These are phyloP conservation scores for Erodium trifolium DNA, from an alignment of 441 rosid genomes.

Conservation along the genomic window DNA sequence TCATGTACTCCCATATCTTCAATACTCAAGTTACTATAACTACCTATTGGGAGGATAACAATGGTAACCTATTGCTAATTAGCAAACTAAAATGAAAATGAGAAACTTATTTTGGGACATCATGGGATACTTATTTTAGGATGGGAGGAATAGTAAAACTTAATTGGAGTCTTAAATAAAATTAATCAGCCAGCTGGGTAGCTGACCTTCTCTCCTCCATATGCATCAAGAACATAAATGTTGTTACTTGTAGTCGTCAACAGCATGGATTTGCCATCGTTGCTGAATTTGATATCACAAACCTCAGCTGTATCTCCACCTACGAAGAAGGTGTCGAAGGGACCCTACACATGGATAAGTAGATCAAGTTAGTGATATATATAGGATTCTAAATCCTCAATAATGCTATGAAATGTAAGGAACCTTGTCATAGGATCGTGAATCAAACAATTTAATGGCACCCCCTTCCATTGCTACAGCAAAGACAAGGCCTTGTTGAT, in stretches of 20 bases:
- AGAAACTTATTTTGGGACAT: too few relatives aligned
- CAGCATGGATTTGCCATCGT: conserved; percentile 88
- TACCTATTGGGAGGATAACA: too few relatives aligned
- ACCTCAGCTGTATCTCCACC: conserved; percentile 96
- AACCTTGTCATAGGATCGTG: conserved; percentile 91
- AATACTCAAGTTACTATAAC: too few relatives aligned
- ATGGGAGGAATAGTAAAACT: too few relatives aligned
- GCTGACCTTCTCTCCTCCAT: conserved; percentile 85
- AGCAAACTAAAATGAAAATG: too few relatives aligned
- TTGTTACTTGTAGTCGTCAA: conserved; percentile 72
- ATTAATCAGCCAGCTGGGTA: conserved; percentile 4
- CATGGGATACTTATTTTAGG: too few relatives aligned
- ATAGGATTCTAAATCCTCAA: background rate
- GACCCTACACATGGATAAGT: conserved; percentile 49
- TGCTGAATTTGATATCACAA: conserved; percentile 90
- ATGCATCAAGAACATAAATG: conserved; percentile 81
- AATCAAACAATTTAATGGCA: conserved; percentile 88
- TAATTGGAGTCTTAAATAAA: background rate
- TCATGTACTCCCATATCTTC: background rate
- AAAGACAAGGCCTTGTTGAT: conserved; percentile 93
- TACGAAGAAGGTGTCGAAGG: conserved; percentile 87
- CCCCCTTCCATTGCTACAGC: conserved; percentile 99
- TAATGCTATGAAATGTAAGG: background rate
- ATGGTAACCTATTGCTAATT: too few relatives aligned
- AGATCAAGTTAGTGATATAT: conserved; percentile 14